Evolutionary conservation across 371 early-diverging fungal species (phyloP), one percentile per base, ranked within the genome.

Genomic region (Rhizopus delemar): DNA sequence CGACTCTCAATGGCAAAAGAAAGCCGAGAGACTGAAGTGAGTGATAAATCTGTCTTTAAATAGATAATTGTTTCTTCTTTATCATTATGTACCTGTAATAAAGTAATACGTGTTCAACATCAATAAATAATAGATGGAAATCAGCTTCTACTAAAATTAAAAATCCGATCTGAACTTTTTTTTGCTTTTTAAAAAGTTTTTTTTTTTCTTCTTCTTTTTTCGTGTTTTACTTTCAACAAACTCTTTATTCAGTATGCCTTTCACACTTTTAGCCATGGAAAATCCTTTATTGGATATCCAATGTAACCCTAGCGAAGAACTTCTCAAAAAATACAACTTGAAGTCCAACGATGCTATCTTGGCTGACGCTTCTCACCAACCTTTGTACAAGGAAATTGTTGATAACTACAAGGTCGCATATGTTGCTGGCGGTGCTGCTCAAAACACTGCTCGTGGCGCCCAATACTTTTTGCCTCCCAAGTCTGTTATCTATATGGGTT

Each of bases 281-380:
- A 98, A 98, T 86, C 98, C 98, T 53, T 83, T 98, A 66, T 86
- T 98, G 70, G 98, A 98, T 83, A 96, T 98, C 73, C 91, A 90
- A 60, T 92, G 92, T 67, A 80, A 82, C 51, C 95, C 89, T 50
- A 71, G 82, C 56, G 77, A 82, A 48, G 86, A 76, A 3, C 78
- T 96, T 54, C 76, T 98, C 53, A 72, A 73, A 35, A 93, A 94
- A 87, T 89, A 89, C 71, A 82, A 82, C 51, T 85, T 98, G 63
- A 90, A 94, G 81, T 87, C 92, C 60, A 95, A 98, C 83, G 89
- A 93, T 70, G 93, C 95, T 63, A 96, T 96, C 64, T 86, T 98
- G 63, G 98, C 96, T 53, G 93, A 87, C 36, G 90, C 86, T 28
- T 80, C 86, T 68, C 97, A 98, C 82, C 77, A 81, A 73, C 84